These are phyloP conservation scores for Wickerhamiella lipophila DNA, from an alignment of 805 yeast species.

Conservation along the genomic window DNA sequence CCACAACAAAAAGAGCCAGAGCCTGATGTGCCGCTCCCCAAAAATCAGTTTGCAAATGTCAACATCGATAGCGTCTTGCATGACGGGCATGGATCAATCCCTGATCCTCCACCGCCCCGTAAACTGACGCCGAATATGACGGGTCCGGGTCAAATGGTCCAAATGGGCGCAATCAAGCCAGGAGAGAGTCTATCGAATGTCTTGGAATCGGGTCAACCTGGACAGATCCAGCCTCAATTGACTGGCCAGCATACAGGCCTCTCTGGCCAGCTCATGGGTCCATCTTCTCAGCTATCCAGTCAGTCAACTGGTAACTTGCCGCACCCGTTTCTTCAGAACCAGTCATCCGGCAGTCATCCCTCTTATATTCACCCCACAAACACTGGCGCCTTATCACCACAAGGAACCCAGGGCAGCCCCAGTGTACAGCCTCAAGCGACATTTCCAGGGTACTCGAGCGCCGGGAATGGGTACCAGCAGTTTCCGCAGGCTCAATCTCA, in stretches of 20 bases:
- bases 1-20: conserved; percentile 16
- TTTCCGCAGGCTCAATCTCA: conserved; percentile 12
- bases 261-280: conserved; percentile 3
- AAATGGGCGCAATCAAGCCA: conserved; percentile 10
- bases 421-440: neutral
- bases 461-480: conserved; percentile 9
- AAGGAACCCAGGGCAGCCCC: neutral
- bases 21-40: conserved; percentile 57
- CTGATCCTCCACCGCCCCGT: conserved; percentile 29
- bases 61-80: conserved; percentile 66
- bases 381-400: too few relatives aligned
- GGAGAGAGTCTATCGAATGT: conserved; percentile 7
- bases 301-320: neutral
- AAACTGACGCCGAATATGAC: conserved; percentile 16
- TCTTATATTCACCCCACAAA: too few relatives aligned
- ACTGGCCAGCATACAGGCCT: conserved; percentile 3
- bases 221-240: conserved; percentile 2
- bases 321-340: neutral
- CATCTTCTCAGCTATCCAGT: neutral
- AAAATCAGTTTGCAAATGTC: conserved; percentile 62
- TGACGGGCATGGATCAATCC: conserved; percentile 42
- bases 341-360: neutral
- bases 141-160: conserved; percentile 16
- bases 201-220: neutral
- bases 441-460: neutral